Base-by-base conservation (phyloP, 139 green algal species). In the Chloropicon primus region DNA sequence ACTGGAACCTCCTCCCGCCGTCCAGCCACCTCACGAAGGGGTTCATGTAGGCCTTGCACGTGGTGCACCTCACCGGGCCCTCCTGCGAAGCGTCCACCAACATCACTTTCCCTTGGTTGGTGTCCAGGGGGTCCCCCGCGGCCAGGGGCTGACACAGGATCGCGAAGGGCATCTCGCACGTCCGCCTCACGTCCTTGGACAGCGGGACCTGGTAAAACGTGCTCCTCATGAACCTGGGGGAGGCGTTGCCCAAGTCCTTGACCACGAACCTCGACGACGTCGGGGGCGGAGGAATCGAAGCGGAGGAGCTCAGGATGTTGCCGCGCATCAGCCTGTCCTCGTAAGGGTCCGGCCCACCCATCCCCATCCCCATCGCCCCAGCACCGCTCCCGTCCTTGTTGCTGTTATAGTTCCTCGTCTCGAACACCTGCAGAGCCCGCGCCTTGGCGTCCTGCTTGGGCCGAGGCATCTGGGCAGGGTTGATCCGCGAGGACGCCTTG, bases 31-130 rank as follows among this genome's bases (percentile, higher is more conserved):
- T 84, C 84, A 96, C 90, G 85, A 88, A 94, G 22, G 92, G 87
- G 83, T 94, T 95, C 78, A 96, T 89, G 86, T 97, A 97, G 0
- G 93, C 93, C 81, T 92, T 92, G 89, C 93, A 97, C 27, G 83
- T 76, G 10, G 26, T 41, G 82, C 93, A 97, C 25, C 93, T 86
- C 73, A 96, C 71, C 0, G 93, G 93, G 17, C 93, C 92, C 5
- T 54, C 5, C 72, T 86, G 77, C 0, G 84, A 82, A 24, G 87
- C 85, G 84, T 95, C 90, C 1, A 92, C 87, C n/a, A 92, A 82
- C 84, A 90, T 85, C 5, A 75, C 72, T 62, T 62, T 62, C 41
- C 41, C 41, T 5, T 17, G 10, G 41, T 62, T 62, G 10, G 41
- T 62, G 41, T 62, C 41, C 41, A 62, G 5, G 41, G 41, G 41